Base-by-base conservation (phyloP, 768 basidiomycete species). In the Suillus weaverae region DNA sequence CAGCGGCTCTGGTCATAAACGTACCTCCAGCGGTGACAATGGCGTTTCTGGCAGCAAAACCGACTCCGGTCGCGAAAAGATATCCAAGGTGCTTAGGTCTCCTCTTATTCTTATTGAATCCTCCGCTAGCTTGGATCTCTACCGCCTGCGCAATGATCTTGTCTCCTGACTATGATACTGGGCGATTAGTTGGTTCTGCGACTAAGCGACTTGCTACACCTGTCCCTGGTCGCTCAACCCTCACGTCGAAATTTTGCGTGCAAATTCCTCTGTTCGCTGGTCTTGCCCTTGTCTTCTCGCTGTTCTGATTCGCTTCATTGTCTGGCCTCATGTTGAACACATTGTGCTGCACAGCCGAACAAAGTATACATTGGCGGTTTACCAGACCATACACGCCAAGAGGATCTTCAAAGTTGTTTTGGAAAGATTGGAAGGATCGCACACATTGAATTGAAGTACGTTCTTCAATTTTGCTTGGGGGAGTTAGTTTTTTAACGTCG, bases 301-400 rank as follows among this genome's bases (percentile, higher is more conserved):
- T 81, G 75, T 80, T 77, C 73, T 84, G 70, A 70, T 67, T 81
- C 82, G 73, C 75, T 76, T 76, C 76, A 80, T 76, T 83, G 80
- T 84, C 79, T 80, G 76, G 75, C 75, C 83, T 72, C 80, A 85
- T 87, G 86, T 87, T 89, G 81, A 88, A 74, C 53, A 39, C 84
- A 77, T 83, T 86, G 80, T 85, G 83, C 84, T 82, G 81, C 83
- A 81, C 85, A 94, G 92, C 89, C 92, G 81, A 94, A 93, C 81
- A 95, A 95, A 81, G 89, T 95, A 77, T 95, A 95, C 76, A 87
- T 95, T 74, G 93, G 93, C 74, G 92, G 92, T 69, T 85, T 95
- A 66, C 94, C 93, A 68, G 91, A 93, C 79, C 85, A 92, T 69
- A 94, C 92, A 56, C 89, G 90, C 67, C 85, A 89, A 78, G 91